Evolutionary conservation across 1,284 basidiomycete species (phyloP).

Genomic region (Fomitopsis palustris): DNA sequence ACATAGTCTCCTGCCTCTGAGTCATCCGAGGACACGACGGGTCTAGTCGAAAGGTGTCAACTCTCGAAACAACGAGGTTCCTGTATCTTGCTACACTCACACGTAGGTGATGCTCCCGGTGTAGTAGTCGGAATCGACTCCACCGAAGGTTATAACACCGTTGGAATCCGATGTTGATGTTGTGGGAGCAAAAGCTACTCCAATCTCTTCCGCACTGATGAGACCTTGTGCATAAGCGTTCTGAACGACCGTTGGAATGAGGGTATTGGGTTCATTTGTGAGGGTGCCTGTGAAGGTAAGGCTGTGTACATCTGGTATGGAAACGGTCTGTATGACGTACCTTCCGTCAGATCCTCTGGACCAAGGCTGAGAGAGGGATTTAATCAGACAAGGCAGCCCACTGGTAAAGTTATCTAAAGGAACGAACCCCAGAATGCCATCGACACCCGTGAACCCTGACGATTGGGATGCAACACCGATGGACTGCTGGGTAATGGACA

Average conservation of each 20-base stretch:
- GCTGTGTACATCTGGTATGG: neutral
- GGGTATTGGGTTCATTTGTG: conserved; percentile 11
- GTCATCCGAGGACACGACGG: conserved; percentile 44
- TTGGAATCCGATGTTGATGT: conserved; percentile 23
- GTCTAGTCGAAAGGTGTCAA: neutral
- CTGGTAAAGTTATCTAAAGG: neutral
- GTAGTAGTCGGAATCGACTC: conserved; percentile 42
- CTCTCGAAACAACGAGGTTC: neutral
- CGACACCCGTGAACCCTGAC: conserved; percentile 37
- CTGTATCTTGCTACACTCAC: conserved; percentile 27
- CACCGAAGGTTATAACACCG: conserved; percentile 39
- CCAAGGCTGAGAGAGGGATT: neutral
- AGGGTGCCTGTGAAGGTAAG: neutral
- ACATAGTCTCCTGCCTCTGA: conserved; percentile 40
- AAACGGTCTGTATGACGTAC: neutral
- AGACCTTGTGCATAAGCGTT: conserved; percentile 36
- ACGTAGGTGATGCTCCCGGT: conserved; percentile 42
- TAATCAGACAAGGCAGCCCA: too few relatives aligned
- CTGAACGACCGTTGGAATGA: conserved; percentile 38
- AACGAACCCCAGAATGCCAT: conserved; percentile 49
- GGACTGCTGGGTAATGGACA: conserved; percentile 33
- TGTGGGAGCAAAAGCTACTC: conserved; percentile 49
- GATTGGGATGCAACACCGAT: conserved; percentile 44
- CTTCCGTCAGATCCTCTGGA: neutral
- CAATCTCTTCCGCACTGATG: conserved; percentile 31